A percentile compares a stretch with the other conserved stretches of the same genome.
Evolutionary conservation across 495 filamentous ascomycete genomes (phyloP).

Genomic region (Annulohypoxylon stygium): DNA sequence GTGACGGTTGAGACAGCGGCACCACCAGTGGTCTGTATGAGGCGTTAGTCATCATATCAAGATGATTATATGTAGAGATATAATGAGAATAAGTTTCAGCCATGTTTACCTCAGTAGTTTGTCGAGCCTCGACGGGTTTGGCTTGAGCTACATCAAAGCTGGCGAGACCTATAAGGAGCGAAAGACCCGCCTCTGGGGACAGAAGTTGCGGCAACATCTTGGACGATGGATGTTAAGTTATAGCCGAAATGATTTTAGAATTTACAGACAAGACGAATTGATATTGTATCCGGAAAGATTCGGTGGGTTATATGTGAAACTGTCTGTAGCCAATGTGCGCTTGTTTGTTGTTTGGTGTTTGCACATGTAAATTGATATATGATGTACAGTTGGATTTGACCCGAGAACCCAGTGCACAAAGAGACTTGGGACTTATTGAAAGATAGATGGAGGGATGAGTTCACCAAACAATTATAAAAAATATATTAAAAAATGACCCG

Average conservation of each 20-base stretch:
- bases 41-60: conserved; percentile 14
- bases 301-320: background rate
- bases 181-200: conserved; percentile 18
- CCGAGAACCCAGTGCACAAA: background rate
- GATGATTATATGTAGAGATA: background rate
- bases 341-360: conserved; percentile 8
- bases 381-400: conserved; percentile 1
- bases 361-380: background rate
- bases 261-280: background rate
- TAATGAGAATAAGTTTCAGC: background rate
- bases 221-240: conserved; percentile 10
- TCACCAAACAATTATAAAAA: background rate
- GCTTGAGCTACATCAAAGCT: conserved; percentile 25
- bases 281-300: background rate
- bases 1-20: conserved; percentile 45
- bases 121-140: conserved; percentile 31
- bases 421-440: background rate
- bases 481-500: background rate
- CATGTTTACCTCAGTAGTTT: conserved; percentile 25
- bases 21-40: conserved; percentile 19
- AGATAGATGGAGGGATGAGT: background rate
- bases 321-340: background rate
- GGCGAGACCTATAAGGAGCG: conserved; percentile 17
- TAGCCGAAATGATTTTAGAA: background rate
- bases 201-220: conserved; percentile 23